Base-by-base conservation (phyloP, 345 rosid species). In the Triadica sebifera region DNA sequence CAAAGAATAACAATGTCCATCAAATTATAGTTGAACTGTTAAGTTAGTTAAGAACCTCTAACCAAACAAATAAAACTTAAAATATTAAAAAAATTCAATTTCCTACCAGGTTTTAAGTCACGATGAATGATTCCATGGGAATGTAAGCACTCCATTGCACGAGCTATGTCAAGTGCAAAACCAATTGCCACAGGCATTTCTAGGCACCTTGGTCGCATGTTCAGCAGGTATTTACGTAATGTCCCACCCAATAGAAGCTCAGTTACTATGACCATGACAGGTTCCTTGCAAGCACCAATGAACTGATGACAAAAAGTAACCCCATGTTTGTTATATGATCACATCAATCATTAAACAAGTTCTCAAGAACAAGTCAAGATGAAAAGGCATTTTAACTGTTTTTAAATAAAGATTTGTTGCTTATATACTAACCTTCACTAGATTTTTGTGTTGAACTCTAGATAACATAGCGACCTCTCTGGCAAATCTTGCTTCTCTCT, bases 121-220 rank as follows among this genome's bases (percentile, higher is more conserved):
- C 99, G 91, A 74, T 95, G 99, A 68, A 95, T 95, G 83, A 95
- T 91, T 73, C 99, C 99, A 49, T 95, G 97, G 10, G 94, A 84
- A 75, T 95, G 99, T 77, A 95, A 80, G 83, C 99, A 93, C 71
- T 95, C 99, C 98, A 95, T 93, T 2, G 99, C 99, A n/a, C 97
- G 96, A 73, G 97, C 96, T 77, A 95, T 95, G 82, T 93, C 99
- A 63, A 95, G 98, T 13, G 98, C 94, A 73, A 91, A 91, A 15
- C 86, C 93, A 67, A 93, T 77, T 38, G 94, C 98, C 75, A 90
- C 87, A 78, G 77, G 76, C 65, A 77, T 83, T 29, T 91, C 99
- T 77, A 95, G 82, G 82, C 87, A 71, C 62, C 87, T 79, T 16
- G 99, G 99, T 50, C 97, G 83, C 76, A 83, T 50, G 84, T 73